phyloP scores from a whole-genome alignment of 768 basidiomycete species.

The Suillus cothurnatus region DNA sequence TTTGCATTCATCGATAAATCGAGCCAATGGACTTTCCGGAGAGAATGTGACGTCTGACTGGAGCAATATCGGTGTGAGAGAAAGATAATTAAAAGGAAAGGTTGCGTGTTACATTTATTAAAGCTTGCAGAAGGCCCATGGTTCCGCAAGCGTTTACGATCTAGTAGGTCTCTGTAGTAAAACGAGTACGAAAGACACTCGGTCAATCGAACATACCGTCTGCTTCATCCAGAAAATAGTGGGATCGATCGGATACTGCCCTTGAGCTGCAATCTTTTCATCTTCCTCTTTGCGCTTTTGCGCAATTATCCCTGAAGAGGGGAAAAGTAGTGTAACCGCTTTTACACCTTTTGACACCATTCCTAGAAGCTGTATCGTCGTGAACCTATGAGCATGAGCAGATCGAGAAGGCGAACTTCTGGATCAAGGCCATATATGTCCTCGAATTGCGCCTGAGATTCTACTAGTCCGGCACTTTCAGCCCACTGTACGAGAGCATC shows the following conservation, averaged over 20 bases:
- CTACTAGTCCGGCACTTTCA: constrained; percentile 61
- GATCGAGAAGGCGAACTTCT: constrained; percentile 44
- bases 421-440: constrained; percentile 77
- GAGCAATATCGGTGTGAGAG: constrained; percentile 6
- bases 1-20: constrained; percentile 67
- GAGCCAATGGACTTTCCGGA: constrained; percentile 60
- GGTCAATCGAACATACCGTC: constrained; percentile 52
- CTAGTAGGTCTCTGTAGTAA: constrained; percentile 34
- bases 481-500: constrained; percentile 55
- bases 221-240: constrained; percentile 89
- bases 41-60: constrained; percentile 60
- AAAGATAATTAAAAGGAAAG: constrained; percentile 10
- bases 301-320: constrained; percentile 56
- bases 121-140: constrained; percentile 80
- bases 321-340: constrained; percentile 87
- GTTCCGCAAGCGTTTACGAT: constrained; percentile 88
- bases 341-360: constrained; percentile 76
- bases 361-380: constrained; percentile 48
- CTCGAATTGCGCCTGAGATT: constrained; percentile 52
- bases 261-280: constrained; percentile 47
- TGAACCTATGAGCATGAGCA: not conserved
- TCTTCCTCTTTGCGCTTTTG: constrained; percentile 62
- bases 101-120: constrained; percentile 66
- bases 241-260: constrained; percentile 52
- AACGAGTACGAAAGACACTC: not conserved